Evolutionary conservation across 139 green algal species (phyloP), one percentile per base, ranked within the genome.

Genomic region (Deuterostichococcus epilithicus): DNA sequence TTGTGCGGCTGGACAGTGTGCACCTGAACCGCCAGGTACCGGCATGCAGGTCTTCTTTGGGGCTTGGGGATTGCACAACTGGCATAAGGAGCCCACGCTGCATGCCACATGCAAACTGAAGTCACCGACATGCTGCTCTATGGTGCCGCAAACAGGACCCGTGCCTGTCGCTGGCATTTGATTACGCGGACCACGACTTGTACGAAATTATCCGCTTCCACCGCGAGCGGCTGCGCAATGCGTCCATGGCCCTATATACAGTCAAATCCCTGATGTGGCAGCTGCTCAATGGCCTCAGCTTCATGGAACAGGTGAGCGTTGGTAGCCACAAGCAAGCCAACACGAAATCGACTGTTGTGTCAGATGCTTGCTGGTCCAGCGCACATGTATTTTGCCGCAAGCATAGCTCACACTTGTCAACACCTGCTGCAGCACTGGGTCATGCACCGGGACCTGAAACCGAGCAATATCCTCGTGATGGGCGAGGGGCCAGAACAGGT

Each of bases 371-470:
- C 42, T 8, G 42, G 42, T 13, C 8, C 10, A 52, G 42, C 42
- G 8, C 42, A 8, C 42, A 13, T 52, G n/a, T n/a, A n/a, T n/a
- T n/a, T n/a, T n/a, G n/a, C n/a, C n/a, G n/a, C n/a, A n/a, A n/a
- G n/a, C n/a, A n/a, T n/a, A n/a, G n/a, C n/a, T n/a, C n/a, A 52
- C 42, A 52, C 13, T 8, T 52, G 42, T 52, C 42, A 23, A 13
- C 3, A 28, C 18, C 18, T 5, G 13, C 52, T 63, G 52, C 52
- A 63, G 68, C 87, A 90, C 85, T 93, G 91, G 84, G 72, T 95
- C 60, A 86, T 95, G 26, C 91, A 94, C 81, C 68, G 91, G 26
- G 91, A 96, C 79, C 81, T 96, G 36, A 94, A 94, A 85, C 91
- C 90, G 5, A 86, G 82, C 66, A 96, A 96, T 68, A 79, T 96